These are phyloP conservation scores for Xylaria hypoxylon DNA, from an alignment of 2,329 filamentous ascomycete species.

Conservation along the genomic window DNA sequence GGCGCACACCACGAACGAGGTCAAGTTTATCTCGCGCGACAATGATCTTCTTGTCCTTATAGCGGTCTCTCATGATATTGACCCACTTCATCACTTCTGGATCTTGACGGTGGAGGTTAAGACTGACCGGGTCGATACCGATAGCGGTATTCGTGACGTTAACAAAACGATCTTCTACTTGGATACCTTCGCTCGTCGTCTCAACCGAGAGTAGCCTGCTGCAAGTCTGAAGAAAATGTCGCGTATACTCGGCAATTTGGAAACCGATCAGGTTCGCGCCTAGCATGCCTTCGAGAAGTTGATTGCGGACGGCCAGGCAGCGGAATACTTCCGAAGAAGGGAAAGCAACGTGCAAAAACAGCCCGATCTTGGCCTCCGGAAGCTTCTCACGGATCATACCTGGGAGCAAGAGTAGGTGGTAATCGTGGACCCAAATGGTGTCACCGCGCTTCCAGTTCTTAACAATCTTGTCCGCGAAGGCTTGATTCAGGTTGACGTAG, in stretches of 20 bases:
- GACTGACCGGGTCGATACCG: constrained; percentile 85
- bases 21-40: constrained; percentile 96
- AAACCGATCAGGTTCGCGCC: constrained; percentile 94
- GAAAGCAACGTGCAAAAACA: constrained; percentile 95
- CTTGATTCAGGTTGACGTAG: constrained; percentile 92
- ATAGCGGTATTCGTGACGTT: constrained; percentile 89
- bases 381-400: constrained; percentile 89
- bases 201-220: constrained; percentile 91
- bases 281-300: constrained; percentile 91
- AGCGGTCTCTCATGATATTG: constrained; percentile 81
- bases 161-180: constrained; percentile 92
- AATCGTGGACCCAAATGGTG: constrained; percentile 95
- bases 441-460: constrained; percentile 95
- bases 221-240: constrained; percentile 96
- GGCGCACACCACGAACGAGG: constrained; percentile 88
- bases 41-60: constrained; percentile 88
- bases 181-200: constrained; percentile 86
- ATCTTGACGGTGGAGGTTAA: constrained; percentile 77
- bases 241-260: constrained; percentile 91
- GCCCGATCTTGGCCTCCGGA: constrained; percentile 93
- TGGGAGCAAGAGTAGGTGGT: constrained; percentile 90
- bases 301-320: constrained; percentile 85
- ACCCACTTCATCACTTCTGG: constrained; percentile 83
- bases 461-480: constrained; percentile 90
- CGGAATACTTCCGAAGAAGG: constrained; percentile 96